Base-by-base conservation (phyloP, 495 filamentous ascomycete genomes). In the Hamigera avellanea region DNA sequence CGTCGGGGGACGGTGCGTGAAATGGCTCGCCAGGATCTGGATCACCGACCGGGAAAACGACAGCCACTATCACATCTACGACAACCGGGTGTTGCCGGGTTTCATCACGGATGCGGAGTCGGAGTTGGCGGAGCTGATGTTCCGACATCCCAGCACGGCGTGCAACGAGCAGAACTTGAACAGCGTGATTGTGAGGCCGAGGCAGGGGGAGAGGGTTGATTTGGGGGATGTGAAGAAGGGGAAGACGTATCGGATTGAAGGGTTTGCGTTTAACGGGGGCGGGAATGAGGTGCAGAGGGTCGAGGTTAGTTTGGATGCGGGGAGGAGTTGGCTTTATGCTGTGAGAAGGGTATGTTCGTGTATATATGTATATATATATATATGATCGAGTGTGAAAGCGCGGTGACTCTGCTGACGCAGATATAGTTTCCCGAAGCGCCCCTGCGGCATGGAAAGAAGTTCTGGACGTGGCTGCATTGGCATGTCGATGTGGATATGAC, bases 231-330 rank as follows among this genome's bases (percentile, higher is more conserved):
- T 48, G 19, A 44, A 35, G 17, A 40, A 28, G 14, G 45, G 37
- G 9, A 34, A 48, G 28, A 43, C 29, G 3, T 57, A 57, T 33
- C 48, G 50, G 6, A 37, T 78, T 3, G 55, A 68, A 42, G 74
- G 73, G 1, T 76, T 73, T 40, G 74, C 74, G 6, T 77, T 76
- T 45, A 71, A 70, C 4, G 74, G 74, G 26, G 70, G 71, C n/a
- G 72, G 72, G 10, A 57, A 69, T 19, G 61, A 64, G 40, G 63
- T 76, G 33, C 46, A 63, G 17, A 60, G 70, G 17, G 72, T 78
- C 19, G 73, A 78, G 35, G 53, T 76, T 25, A 72, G 64, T 40
- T 52, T 73, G 14, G 70, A 78, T 49, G 64, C 64, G 21, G 73
- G 73, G 0, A 45, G 53, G 17, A 69, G 49, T 8, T 78, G 73